phyloP scores from a whole-genome alignment of 2,329 filamentous ascomycete species.

The Macrophomina phaseolina region DNA sequence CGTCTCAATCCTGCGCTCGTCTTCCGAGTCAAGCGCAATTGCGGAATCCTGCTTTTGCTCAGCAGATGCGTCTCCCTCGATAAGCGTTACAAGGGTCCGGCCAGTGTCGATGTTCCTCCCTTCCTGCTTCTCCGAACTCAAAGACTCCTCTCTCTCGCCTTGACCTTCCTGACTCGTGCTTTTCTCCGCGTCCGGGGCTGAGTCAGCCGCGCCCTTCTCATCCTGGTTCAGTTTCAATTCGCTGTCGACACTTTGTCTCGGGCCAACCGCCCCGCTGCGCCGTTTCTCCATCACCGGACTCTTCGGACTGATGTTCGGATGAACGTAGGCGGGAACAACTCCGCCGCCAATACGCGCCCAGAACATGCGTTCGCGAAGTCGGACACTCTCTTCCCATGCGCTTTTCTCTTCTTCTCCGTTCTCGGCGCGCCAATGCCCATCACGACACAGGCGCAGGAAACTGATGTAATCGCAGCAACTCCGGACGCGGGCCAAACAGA shows the following conservation, averaged over 20 bases:
- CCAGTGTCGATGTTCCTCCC: constrained; percentile 46
- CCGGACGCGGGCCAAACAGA: constrained; percentile 82
- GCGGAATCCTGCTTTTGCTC: constrained; percentile 26
- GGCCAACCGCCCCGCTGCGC: constrained; percentile 31
- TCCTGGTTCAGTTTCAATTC: constrained; percentile 22
- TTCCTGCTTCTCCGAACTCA: constrained; percentile 32
- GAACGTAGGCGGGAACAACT: constrained; percentile 69
- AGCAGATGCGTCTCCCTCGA: constrained; percentile 28
- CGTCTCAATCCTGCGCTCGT: constrained; percentile 43
- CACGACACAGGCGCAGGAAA: constrained; percentile 88
- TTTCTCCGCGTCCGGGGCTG: neutral
- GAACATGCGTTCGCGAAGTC: constrained; percentile 92
- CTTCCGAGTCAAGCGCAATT: constrained; percentile 34
- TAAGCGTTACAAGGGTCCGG: constrained; percentile 40
- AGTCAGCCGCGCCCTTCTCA: constrained; percentile 2
- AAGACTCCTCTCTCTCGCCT: constrained; percentile 43
- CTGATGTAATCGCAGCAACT: constrained; percentile 92
- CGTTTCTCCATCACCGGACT: constrained; percentile 33
- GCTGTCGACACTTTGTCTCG: constrained; percentile 36
- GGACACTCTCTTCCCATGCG: constrained; percentile 94
- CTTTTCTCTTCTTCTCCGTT: constrained; percentile 82
- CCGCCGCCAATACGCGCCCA: constrained; percentile 93
- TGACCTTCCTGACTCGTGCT: constrained; percentile 11
- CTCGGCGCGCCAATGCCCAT: constrained; percentile 87
- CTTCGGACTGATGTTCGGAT: constrained; percentile 40